These are phyloP conservation scores for Cyclotella choctawhatcheeana DNA, from an alignment of 108 stramenopile genomes.

Conservation along the genomic window DNA sequence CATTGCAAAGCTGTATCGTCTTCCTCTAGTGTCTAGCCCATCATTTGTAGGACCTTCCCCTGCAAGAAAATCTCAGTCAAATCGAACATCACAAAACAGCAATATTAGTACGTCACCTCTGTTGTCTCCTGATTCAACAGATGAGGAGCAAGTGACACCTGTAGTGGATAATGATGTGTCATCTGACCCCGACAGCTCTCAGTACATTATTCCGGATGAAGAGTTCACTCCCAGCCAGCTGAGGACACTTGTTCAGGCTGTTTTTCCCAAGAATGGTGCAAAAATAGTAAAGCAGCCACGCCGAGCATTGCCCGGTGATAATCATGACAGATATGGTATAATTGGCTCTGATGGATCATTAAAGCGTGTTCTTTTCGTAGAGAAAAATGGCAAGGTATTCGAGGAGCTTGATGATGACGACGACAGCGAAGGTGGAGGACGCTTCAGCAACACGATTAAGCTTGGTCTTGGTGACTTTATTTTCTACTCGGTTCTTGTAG, in stretches of 20 bases:
- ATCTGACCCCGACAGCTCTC: background rate
- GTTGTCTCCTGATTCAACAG: conserved; percentile 9
- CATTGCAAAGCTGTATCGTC: conserved; percentile 42
- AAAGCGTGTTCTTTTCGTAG: conserved; percentile 77
- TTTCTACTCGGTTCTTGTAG: conserved; percentile 95
- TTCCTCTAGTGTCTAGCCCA: conserved; percentile 26
- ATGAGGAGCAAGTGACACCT: conserved; percentile 11
- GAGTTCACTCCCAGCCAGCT: conserved; percentile 40
- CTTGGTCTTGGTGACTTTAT: conserved; percentile 91
- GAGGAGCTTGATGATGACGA: conserved; percentile 69
- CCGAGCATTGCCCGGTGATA: conserved; percentile 34
- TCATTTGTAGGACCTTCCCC: conserved; percentile 11
- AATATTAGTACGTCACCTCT: conserved; percentile 47
- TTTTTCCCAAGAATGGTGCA: conserved; percentile 46
- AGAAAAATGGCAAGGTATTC: conserved; percentile 76
- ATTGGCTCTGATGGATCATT: conserved; percentile 70
- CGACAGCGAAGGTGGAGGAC: conserved; percentile 52
- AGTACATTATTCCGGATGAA: conserved; percentile 34
- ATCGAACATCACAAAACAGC: conserved; percentile 6
- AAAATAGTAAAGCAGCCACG: conserved; percentile 46
- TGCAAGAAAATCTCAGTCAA: conserved; percentile 9
- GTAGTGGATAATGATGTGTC: conserved; percentile 12
- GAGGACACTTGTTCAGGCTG: conserved; percentile 36
- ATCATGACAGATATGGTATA: conserved; percentile 34
- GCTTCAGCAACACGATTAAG: conserved; percentile 48